Evolutionary conservation across 177 flowering plant species (phyloP).

Genomic region (Tripterygium wilfordii): DNA sequence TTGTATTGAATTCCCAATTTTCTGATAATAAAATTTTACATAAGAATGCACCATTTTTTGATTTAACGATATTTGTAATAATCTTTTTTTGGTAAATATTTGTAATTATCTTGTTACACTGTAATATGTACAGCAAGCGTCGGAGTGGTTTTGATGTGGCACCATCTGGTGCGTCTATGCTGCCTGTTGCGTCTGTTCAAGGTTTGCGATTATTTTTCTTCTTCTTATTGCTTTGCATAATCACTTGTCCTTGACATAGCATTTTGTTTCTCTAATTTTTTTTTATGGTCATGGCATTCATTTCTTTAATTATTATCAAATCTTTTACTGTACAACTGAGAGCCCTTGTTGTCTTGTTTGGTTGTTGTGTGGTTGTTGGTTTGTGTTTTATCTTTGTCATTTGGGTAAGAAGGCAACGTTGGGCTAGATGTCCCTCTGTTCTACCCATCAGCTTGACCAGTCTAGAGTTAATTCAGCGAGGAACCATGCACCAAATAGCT

Average conservation of each 20-base stretch:
- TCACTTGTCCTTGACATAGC: neutral
- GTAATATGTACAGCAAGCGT: conserved; percentile 57
- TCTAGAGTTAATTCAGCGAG: conserved; percentile 48
- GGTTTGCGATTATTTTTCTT: conserved; percentile 23
- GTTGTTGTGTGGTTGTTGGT: conserved; percentile 71
- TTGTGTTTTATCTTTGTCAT: conserved; percentile 48
- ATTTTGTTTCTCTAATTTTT: conserved; percentile 1
- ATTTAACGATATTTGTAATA: too few species aligned
- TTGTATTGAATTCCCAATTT: too few species aligned
- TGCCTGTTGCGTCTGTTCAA: conserved; percentile 37
- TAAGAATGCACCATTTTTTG: too few species aligned
- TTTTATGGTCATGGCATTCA: conserved; percentile 10
- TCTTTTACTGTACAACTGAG: conserved; percentile 48
- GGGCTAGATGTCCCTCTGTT: conserved; percentile 59
- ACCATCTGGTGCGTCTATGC: conserved; percentile 43
- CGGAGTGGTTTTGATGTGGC: conserved; percentile 87
- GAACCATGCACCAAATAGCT: conserved; percentile 55
- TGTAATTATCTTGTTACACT: conserved; percentile 1
- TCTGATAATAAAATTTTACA: too few species aligned
- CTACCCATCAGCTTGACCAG: conserved; percentile 41
- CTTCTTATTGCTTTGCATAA: neutral
- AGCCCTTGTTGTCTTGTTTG: conserved; percentile 67
- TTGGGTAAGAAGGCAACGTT: conserved; percentile 80
- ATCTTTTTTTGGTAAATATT: neutral
- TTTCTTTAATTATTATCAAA: conserved; percentile 15